Evolutionary conservation across 2,329 filamentous ascomycete genomes (phyloP).

Genomic region (Fusarium burgessii): DNA sequence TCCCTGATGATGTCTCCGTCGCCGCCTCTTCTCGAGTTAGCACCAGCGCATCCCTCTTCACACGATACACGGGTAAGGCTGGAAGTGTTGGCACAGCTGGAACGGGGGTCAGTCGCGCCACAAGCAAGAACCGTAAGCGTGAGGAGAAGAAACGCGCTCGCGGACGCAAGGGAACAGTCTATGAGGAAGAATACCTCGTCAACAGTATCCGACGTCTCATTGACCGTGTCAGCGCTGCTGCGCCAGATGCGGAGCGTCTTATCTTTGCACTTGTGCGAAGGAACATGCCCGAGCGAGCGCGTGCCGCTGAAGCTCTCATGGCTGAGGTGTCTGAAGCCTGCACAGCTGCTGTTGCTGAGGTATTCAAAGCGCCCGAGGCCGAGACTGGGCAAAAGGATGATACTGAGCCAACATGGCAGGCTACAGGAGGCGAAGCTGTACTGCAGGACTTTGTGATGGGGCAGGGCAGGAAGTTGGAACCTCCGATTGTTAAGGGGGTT

Average conservation of each 20-base stretch:
- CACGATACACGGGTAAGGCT: conserved; percentile 83
- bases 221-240: conserved; percentile 80
- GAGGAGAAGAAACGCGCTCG: conserved; percentile 96
- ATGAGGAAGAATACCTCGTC: conserved; percentile 97
- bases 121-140: conserved; percentile 85
- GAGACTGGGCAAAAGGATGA: conserved; percentile 37
- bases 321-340: conserved; percentile 80
- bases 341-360: conserved; percentile 73
- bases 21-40: conserved; percentile 83
- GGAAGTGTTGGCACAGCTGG: conserved; percentile 74
- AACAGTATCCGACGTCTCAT: conserved; percentile 87
- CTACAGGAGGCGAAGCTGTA: conserved; percentile 65
- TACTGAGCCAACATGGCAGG: conserved; percentile 47
- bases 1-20: conserved; percentile 92
- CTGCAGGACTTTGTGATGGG: conserved; percentile 63
- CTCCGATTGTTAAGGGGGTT: conserved; percentile 62
- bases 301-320: conserved; percentile 80
- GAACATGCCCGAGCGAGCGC: conserved; percentile 88
- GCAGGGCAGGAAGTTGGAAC: conserved; percentile 58
- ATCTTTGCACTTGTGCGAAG: conserved; percentile 82
- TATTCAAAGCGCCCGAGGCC: conserved; percentile 62
- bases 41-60: conserved; percentile 91
- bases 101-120: conserved; percentile 80
- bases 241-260: conserved; percentile 78
- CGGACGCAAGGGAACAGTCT: conserved; percentile 96